These are phyloP conservation scores for Agaricus blazei DNA, from an alignment of 768 basidiomycete genomes.

Conservation along the genomic window DNA sequence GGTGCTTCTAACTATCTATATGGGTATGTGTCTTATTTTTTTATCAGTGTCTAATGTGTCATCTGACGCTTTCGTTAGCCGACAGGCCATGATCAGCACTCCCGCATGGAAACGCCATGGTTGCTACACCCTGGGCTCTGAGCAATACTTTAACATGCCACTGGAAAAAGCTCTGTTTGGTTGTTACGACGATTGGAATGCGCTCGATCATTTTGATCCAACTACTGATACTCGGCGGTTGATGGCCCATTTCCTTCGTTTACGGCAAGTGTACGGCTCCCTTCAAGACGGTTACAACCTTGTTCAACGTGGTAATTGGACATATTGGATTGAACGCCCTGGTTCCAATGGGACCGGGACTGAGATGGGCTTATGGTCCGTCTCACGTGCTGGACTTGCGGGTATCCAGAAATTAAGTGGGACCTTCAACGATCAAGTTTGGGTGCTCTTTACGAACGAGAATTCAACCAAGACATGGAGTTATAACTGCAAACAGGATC, in stretches of 20 bases:
- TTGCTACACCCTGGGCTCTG: constrained; percentile 85
- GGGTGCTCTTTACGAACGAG: constrained; percentile 85
- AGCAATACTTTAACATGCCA: constrained; percentile 93
- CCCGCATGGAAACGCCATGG: constrained; percentile 92
- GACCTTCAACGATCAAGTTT: constrained; percentile 60
- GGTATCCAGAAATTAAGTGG: constrained; percentile 61
- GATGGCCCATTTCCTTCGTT: constrained; percentile 65
- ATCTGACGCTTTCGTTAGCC: constrained; percentile 37
- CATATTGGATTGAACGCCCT: constrained; percentile 67
- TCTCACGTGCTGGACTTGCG: constrained; percentile 58
- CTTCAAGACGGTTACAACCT: constrained; percentile 86
- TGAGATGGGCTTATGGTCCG: constrained; percentile 87
- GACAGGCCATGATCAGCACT: constrained; percentile 86
- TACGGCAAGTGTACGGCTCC: constrained; percentile 63
- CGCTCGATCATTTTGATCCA: constrained; percentile 92
- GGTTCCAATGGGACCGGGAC: constrained; percentile 80
- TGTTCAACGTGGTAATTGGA: constrained; percentile 85
- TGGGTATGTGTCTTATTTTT: constrained; percentile 42
- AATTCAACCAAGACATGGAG: constrained; percentile 65
- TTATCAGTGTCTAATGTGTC: not conserved
- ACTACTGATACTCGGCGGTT: constrained; percentile 73
- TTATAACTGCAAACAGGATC: constrained; percentile 47
- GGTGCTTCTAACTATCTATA: constrained; percentile 91
- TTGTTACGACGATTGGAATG: constrained; percentile 88
- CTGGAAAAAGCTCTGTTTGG: constrained; percentile 74